phyloP scores from a whole-genome alignment of 2,329 filamentous ascomycete species.

The Talaromyces sp. region DNA sequence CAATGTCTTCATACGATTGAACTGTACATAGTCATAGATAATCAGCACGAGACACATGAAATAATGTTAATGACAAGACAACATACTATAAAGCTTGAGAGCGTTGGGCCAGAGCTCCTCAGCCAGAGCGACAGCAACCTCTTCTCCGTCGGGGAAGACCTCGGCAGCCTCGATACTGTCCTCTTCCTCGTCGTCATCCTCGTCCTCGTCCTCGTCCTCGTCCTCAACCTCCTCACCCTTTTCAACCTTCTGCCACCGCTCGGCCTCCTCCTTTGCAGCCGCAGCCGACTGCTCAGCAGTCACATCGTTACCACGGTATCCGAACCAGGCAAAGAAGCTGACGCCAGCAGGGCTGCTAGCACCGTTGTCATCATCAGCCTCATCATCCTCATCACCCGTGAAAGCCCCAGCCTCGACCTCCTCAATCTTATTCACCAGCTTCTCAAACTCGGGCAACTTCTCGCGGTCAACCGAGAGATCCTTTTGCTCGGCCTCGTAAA shows the following conservation, averaged over 20 bases:
- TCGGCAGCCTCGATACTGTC: slow-evolving; percentile 67
- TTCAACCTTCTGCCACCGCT: slow-evolving; percentile 48
- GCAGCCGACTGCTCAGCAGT: slow-evolving; percentile 65
- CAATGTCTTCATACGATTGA: slow-evolving; percentile 64
- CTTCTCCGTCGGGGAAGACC: slow-evolving; percentile 82
- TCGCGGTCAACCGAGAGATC: slow-evolving; percentile 46
- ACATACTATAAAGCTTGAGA: slow-evolving; percentile 85
- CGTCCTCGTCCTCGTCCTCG: slow-evolving; percentile 41
- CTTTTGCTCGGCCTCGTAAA: slow-evolving; percentile 61
- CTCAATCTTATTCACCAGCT: slow-evolving; percentile 48
- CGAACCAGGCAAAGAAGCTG: slow-evolving; percentile 89
- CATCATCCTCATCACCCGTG: slow-evolving; percentile 18
- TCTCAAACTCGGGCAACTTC: slow-evolving; percentile 48
- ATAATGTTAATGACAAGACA: not conserved
- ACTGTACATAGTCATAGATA: slow-evolving; percentile 44
- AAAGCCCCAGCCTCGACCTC: slow-evolving; percentile 31
- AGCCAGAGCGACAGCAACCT: slow-evolving; percentile 71
- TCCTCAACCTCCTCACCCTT: slow-evolving; percentile 50
- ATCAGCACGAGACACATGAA: slow-evolving; percentile 28
- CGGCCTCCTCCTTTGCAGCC: slow-evolving; percentile 56
- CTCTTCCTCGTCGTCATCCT: slow-evolving; percentile 58
- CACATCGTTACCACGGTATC: slow-evolving; percentile 66
- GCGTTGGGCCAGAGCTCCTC: slow-evolving; percentile 88
- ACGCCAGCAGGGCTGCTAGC: slow-evolving; percentile 55
- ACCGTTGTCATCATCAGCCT: slow-evolving; percentile 33